Evolutionary conservation across 2,329 filamentous ascomycete species (phyloP).

Genomic region (Exophiala sideris): DNA sequence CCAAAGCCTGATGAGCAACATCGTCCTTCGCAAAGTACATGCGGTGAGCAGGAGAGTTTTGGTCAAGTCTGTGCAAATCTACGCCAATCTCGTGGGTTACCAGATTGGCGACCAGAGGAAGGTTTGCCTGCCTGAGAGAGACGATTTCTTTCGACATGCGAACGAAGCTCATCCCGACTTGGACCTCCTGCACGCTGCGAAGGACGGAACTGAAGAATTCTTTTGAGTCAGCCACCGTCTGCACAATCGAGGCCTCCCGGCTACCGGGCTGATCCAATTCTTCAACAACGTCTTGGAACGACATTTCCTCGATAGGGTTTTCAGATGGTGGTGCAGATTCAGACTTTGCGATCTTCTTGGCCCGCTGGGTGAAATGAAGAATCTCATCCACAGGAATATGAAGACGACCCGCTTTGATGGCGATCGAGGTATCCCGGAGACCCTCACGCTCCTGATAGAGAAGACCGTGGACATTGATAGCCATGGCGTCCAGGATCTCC

Average conservation of each 20-base stretch:
- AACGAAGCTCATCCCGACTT: constrained; percentile 89
- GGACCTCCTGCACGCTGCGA: constrained; percentile 90
- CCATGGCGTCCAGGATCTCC: constrained; percentile 83
- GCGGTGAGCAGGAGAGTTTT: constrained; percentile 87
- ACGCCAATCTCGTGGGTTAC: constrained; percentile 96
- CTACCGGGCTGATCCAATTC: constrained; percentile 69
- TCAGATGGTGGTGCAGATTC: constrained; percentile 39
- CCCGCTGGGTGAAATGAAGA: constrained; percentile 57
- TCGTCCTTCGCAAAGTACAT: constrained; percentile 97
- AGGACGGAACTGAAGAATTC: constrained; percentile 88
- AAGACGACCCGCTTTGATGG: constrained; percentile 84
- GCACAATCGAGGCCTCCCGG: constrained; percentile 66
- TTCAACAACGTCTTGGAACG: constrained; percentile 69
- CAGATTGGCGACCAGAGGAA: constrained; percentile 76
- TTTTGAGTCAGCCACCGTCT: constrained; percentile 85
- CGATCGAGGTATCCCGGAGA: constrained; percentile 82
- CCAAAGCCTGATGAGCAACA: constrained; percentile 88
- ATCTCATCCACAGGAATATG: constrained; percentile 91
- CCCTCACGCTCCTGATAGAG: constrained; percentile 82
- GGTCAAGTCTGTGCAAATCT: constrained; percentile 85
- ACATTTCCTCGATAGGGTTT: constrained; percentile 52
- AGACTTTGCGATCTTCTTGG: constrained; percentile 37
- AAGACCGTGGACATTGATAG: constrained; percentile 86
- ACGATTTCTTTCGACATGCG: constrained; percentile 78
- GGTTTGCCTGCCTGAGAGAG: constrained; percentile 61